These are phyloP conservation scores for Hawksworthiomyces lignivorus DNA, from an alignment of 2,329 filamentous ascomycete species.

Conservation along the genomic window DNA sequence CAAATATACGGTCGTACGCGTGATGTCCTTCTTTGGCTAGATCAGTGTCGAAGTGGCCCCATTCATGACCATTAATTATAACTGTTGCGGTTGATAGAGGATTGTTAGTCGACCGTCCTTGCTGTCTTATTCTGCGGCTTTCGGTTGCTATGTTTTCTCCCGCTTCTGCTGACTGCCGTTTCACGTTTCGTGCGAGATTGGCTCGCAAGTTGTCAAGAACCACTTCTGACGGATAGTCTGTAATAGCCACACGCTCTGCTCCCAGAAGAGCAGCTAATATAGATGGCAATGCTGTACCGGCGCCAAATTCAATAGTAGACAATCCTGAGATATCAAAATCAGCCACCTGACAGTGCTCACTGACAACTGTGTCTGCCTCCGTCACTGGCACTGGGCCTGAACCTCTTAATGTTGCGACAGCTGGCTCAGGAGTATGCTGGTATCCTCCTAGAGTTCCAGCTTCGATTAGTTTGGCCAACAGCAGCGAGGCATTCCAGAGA, in stretches of 20 bases:
- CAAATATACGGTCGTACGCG: slow-evolving; percentile 55
- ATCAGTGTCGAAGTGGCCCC: slow-evolving; percentile 44
- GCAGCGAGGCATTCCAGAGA: slow-evolving; percentile 60
- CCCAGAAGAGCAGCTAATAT: slow-evolving; percentile 41
- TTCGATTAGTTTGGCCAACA: slow-evolving; percentile 50
- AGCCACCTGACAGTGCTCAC: slow-evolving; percentile 2
- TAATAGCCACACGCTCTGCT: slow-evolving; percentile 46
- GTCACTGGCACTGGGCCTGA: background rate
- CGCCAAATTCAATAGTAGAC: slow-evolving; percentile 56
- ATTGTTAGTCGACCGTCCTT: background rate
- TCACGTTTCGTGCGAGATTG: slow-evolving; percentile 50
- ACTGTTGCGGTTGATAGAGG: slow-evolving; percentile 19
- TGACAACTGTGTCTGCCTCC: slow-evolving; percentile 4
- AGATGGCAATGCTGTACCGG: slow-evolving; percentile 51
- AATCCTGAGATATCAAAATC: slow-evolving; percentile 43
- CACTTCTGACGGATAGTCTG: slow-evolving; percentile 58
- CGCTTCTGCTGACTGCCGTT: background rate
- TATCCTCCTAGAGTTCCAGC: slow-evolving; percentile 31
- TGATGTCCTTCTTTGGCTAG: slow-evolving; percentile 19
- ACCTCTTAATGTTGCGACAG: background rate
- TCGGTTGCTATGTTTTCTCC: background rate
- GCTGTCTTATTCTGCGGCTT: background rate
- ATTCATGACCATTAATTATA: slow-evolving; percentile 52
- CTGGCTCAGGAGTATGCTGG: background rate
- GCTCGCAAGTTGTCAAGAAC: slow-evolving; percentile 50